Conservation (phyloP, 2,329 filamentous ascomycete genomes). For the Fonsecaea pedrosoi region DNA sequence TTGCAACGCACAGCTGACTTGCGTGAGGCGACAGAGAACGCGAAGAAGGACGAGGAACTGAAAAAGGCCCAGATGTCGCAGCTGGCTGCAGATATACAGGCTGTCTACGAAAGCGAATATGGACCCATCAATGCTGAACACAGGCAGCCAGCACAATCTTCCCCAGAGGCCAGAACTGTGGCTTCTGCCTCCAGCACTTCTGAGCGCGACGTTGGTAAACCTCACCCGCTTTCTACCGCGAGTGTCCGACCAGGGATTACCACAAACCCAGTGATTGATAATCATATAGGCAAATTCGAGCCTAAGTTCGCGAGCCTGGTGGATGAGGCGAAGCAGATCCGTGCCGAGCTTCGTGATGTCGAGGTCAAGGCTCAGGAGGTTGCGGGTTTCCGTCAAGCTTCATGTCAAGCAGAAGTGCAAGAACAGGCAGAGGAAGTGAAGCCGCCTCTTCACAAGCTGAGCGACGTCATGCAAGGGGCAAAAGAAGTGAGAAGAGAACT, state of each 20-base stretch:
- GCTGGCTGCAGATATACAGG: conserved; percentile 35
- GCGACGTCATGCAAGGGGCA: conserved; percentile 30
- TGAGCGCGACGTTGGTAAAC: background rate
- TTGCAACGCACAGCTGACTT: conserved; percentile 16
- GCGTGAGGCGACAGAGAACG: conserved; percentile 23
- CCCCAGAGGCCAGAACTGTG: background rate
- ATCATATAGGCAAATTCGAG: conserved; percentile 36
- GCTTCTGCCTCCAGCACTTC: background rate
- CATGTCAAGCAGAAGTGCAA: background rate
- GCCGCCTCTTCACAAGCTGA: conserved; percentile 18
- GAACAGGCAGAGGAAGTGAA: conserved; percentile 1
- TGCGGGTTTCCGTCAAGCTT: background rate
- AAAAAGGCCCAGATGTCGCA: conserved; percentile 27
- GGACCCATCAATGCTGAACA: conserved; percentile 35
- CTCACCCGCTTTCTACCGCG: conserved; percentile 32
- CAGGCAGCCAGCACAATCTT: conserved; percentile 14
- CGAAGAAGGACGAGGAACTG: conserved; percentile 18
- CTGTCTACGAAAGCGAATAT: conserved; percentile 40
- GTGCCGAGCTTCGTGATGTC: conserved; percentile 14
- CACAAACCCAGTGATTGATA: conserved; percentile 34
- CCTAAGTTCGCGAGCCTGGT: conserved; percentile 35
- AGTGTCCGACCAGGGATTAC: conserved; percentile 37
- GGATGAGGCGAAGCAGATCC: conserved; percentile 30
- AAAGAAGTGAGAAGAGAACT: conserved; percentile 33
- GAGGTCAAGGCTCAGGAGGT: conserved; percentile 1